Base-by-base conservation (phyloP, 148 eudicot species). In the Linanthus parryae region DNA sequence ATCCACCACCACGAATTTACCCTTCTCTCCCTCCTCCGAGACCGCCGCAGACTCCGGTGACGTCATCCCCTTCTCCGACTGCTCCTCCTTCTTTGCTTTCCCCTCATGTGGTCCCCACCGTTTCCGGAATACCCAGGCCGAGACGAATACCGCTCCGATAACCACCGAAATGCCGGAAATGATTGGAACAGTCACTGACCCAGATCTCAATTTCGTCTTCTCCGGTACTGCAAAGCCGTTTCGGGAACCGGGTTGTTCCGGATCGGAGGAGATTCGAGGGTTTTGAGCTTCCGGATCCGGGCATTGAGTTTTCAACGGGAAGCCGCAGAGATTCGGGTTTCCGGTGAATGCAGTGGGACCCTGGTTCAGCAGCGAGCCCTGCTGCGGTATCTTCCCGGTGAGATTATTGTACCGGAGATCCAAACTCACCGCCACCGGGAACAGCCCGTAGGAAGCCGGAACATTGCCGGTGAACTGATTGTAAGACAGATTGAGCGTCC, bases 291-390 rank as follows among this genome's bases (percentile, higher is more conserved):
- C 80, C 0, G 90, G 90, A 16, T 65, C 73, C 11, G 78, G 66
- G 52, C 88, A 85, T 7, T 48, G 60, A 7, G 54, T 52, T 25
- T 66, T 66, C 51, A 91, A 55, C 16, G 95, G 98, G 54, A 91
- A 91, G 59, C 95, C 98, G n/a, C 98, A 91, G 0, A 91, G 64
- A 27, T 55, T 40, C 9, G 91, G 84, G 58, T 91, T 91, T 30
- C 95, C 98, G 12, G 89, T 54, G 44, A 91, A 91, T 2, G 98
- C 95, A 3, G 98, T 91, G 35, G 98, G 98, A 1, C 95, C 98
- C 76, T 86, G 98, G 39, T 83, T 86, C 26, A 91, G 38, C 55
- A 91, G 34, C 1, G 89, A 83, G 14, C 98, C 95, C 52, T 72
- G 72, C 67, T 72, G 76, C 2, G 98, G 98, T 7, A 91, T 81